Base-by-base conservation (phyloP, 768 basidiomycete genomes). In the Leucosporidium yakuticum region DNA sequence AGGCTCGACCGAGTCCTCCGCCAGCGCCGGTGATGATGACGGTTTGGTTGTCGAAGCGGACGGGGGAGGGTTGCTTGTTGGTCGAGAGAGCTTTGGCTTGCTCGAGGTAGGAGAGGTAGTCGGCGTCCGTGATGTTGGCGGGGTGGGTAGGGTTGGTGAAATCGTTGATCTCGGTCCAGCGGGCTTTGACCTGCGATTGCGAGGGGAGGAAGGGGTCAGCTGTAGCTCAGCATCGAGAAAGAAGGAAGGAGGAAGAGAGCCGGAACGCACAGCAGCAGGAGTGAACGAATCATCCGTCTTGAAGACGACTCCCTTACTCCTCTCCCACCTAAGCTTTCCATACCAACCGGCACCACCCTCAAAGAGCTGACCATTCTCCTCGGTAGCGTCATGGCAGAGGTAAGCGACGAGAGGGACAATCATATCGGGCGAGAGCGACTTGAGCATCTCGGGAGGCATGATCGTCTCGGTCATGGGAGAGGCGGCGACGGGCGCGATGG, bases 401-500 rank as follows among this genome's bases (percentile, higher is more conserved):
- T 89, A 91, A 17, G 83, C 87, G 39, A 98, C 93, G 72, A 98
- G 86, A 1, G 96, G 95, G 1, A 91, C 92, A 60, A 99, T 88
- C 69, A 87, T 91, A 77, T 90, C 89, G 20, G 96, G 96, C 86
- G 91, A 78, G 44, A 76, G 70, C 48, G 73, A 64, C 27, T 70
- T 87, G 63, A 98, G 84, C 84, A 96, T 86, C 65, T 97, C 95
- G 25, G 89, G 88, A 14, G 95, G 90, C 89, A 97, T 75, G 61
- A 73, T 82, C 0, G 92, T 96, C 75, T 88, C 93, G 4, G 93
- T 96, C 95, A 98, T 98, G 4, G 85, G 84, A 4, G 92, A 95
- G 0, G 94, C 95, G n/a, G 95, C 95, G 79, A 94, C 90, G 0
- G 95, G 95, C 3, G 91, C 92, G 71, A 99, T 88, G n/a, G 83